Conservation (phyloP, 2,329 filamentous ascomycete species). For the Fusarium chaquense region DNA sequence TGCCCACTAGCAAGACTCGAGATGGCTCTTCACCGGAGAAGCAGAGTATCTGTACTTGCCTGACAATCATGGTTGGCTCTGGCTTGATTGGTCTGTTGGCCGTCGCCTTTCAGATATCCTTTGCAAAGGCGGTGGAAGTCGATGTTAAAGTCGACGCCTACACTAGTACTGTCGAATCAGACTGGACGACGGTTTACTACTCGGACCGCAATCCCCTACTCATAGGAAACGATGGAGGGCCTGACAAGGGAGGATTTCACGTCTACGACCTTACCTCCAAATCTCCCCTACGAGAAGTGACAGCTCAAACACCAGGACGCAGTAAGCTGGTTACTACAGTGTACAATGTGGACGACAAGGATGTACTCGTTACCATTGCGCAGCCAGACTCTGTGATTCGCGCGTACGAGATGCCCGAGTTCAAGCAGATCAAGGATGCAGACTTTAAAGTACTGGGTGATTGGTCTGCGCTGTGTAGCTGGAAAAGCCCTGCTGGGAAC, state of each 20-base stretch:
- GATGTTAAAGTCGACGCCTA: slow-evolving; percentile 51
- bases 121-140: slow-evolving; percentile 36
- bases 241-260: slow-evolving; percentile 58
- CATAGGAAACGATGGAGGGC: slow-evolving; percentile 60
- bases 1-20: slow-evolving; percentile 3
- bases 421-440: slow-evolving; percentile 51
- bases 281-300: slow-evolving; percentile 50
- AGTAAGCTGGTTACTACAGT: slow-evolving; percentile 59
- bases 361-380: slow-evolving; percentile 57
- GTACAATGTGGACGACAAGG: slow-evolving; percentile 53
- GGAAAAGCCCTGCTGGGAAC: slow-evolving; percentile 57
- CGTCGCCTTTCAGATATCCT: slow-evolving; percentile 29
- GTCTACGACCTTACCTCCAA: slow-evolving; percentile 52
- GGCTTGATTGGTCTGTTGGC: slow-evolving; percentile 41
- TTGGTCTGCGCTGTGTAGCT: slow-evolving; percentile 61
- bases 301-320: slow-evolving; percentile 54
- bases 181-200: slow-evolving; percentile 58
- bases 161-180: slow-evolving; percentile 56
- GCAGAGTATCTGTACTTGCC: slow-evolving; percentile 9
- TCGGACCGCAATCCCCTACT: slow-evolving; percentile 52
- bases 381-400: slow-evolving; percentile 58
- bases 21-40: not conserved
- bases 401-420: slow-evolving; percentile 52
- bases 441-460: slow-evolving; percentile 56
- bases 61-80: slow-evolving; percentile 39